Base-by-base conservation (phyloP, 2,329 filamentous ascomycete species). In the Penicillium sp. region DNA sequence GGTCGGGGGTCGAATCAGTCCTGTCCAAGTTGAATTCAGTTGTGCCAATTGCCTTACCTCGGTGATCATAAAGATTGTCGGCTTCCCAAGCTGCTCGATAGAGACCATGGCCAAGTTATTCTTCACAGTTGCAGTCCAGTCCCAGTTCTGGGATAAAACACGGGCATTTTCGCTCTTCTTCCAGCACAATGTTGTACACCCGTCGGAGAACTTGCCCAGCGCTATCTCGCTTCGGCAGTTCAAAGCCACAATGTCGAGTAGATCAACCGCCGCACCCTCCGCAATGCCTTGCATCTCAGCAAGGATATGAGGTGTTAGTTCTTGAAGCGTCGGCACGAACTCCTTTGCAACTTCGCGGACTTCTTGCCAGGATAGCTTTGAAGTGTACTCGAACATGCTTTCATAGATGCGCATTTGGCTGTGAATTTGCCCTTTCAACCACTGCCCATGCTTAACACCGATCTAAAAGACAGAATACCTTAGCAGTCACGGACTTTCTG, bases 191-290 rank as follows among this genome's bases (percentile, higher is more conserved):
- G 82, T 78, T 3, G 85, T 86, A 64, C 85, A 87, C 10, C 84
- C 85, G 67, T 87, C 85, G 45, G 75, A 81, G 62, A 84, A 84
- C 59, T 82, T 70, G 0, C 84, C 85, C 62, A 84, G 84, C 0
- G 83, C 81, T 52, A 87, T 85, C 67, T 87, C 84, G 0, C 84
- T 87, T 12, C 85, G 79, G 25, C 85, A 83, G 62, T 87, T 87
- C 54, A 87, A 70, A 0, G 85, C 84, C 8, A 87, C 73, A 41
- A 87, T 83, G 25, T 83, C 81, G 8, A 82, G 73, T 1, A 85
- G 62, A n/a, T 78, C 71, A 5, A 78, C 66, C 0, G 69, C 75
- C 0, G 83, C 78, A 5, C 84, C 85, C 31, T 83, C 78, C 1
- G 85, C 84, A 48, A 87, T 78, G 2, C 82, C 87, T 56, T 72